Evolutionary conservation across 1,284 basidiomycete species (phyloP), one percentile per base, ranked within the genome.

Genomic region (Earliella scabrosa): DNA sequence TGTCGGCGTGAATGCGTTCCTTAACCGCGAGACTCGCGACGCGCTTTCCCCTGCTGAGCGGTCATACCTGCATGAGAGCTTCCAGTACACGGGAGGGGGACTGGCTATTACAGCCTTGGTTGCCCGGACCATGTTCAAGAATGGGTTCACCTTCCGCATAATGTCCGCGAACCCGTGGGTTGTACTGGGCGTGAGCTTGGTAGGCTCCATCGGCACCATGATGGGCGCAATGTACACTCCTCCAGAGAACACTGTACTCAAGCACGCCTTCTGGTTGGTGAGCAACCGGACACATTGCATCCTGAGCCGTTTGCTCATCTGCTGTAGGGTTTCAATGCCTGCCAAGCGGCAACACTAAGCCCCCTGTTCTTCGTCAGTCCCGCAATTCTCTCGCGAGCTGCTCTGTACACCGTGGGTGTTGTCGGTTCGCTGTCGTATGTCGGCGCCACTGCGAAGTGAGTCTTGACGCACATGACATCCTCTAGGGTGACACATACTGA

Each of bases 161-260:
- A 95, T 96, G 93, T 75, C 87, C 4, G 83, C 88, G 10, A 96
- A 95, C 73, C 94, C 94, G 49, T 96, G 90, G 93, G 73, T 92
- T 34, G 91, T 95, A 3, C 82, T 95, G 31, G 94, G 92, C 61
- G 86, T 89, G 35, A 90, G 92, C 69, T 81, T 95, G 31, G 90
- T 83, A 34, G 91, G 86, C 43, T 84, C 82, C 63, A 88, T 90
- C 59, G 89, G 86, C 3, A 86, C 85, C 6, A 92, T 92, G 88
- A 84, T 91, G 79, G 90, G 87, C 41, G 84, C 85, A 2, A 85
- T 84, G 68, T 88, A 85, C 69, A 93, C 90, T 0, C 75, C 87
- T 39, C 89, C 91, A 0, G 88, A 92, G 65, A 86, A 83, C 52
- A 80, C 83, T 1, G 67, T 88, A 16, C 81, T 87, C 65, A 92